Base-by-base conservation (phyloP, 1,284 basidiomycete species). In the Cutaneotrichosporon arboriforme region DNA sequence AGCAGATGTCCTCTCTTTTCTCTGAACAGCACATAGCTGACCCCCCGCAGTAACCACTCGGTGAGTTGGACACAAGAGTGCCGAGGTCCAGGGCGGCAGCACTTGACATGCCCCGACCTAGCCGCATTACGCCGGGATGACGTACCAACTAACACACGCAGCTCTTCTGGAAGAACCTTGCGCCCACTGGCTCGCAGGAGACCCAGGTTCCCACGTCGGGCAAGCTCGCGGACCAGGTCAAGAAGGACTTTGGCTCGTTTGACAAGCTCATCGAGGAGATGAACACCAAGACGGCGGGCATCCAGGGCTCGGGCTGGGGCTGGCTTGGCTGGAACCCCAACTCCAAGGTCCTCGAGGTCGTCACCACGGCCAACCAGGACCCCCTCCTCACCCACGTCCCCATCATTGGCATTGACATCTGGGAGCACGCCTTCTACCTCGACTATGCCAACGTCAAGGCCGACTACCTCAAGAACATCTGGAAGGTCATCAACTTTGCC, bases 221-320 rank as follows among this genome's bases (percentile, higher is more conserved):
- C 21, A 78, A 84, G 13, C 81, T 98, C 59, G 89, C 88, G 77
- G 77, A 83, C 49, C 87, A 89, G 45, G 84, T 98, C 73, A 80
- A 87, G 62, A 80, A 82, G 53, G 85, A 87, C 66, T 98, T 93
- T 75, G 92, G 91, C 50, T 84, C 84, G 13, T 76, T 97, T 54
- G 85, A 87, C 51, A 78, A 77, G 60, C 78, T 87, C 75, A 84
- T 83, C 73, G 86, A 87, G 59, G 81, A 82, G 62, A 83, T 97
- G 74, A 97, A 93, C 77, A 75, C 90, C 23, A 82, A 82, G 62
- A 93, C 94, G n/a, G 88, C 88, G 42, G 90, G 81, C 51, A 87
- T 99, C 63, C 94, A 99, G 77, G 96, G 94, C 43, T 92, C 88
- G 60, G 96, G 94, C 18, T 98, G 94, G 96, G 93, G 91, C 47